These are phyloP conservation scores for Sarcocystis neurona DNA, from an alignment of 169 alveolate species.

Conservation along the genomic window DNA sequence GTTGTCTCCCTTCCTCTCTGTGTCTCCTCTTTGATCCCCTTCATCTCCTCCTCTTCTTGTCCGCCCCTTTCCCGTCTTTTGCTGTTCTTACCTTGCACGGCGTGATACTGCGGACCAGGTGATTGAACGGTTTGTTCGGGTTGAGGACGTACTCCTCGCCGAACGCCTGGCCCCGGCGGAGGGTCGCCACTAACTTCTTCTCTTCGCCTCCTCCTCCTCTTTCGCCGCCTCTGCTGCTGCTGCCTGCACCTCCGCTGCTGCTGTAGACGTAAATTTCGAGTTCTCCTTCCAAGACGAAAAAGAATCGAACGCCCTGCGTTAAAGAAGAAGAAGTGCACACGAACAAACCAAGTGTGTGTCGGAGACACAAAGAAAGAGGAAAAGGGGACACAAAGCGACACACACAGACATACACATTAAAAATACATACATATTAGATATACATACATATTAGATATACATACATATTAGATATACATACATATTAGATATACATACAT, in stretches of 20 bases:
- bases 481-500: too few relatives aligned
- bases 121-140: slow-evolving; percentile 83
- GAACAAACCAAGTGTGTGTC: neutral
- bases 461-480: too few relatives aligned
- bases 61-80: too few relatives aligned
- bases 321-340: neutral
- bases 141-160: slow-evolving; percentile 91
- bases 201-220: slow-evolving; percentile 14
- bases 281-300: slow-evolving; percentile 87
- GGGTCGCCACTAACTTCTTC: slow-evolving; percentile 47
- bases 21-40: too few relatives aligned
- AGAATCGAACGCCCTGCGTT: slow-evolving; percentile 79
- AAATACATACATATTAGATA: too few relatives aligned
- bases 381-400: too few relatives aligned
- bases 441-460: too few relatives aligned
- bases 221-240: slow-evolving; percentile 33
- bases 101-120: slow-evolving; percentile 78
- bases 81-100: slow-evolving; percentile 51
- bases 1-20: too few relatives aligned
- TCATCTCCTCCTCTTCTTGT: too few relatives aligned
- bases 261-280: slow-evolving; percentile 61
- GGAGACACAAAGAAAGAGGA: too few relatives aligned
- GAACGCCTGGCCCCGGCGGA: slow-evolving; percentile 91
- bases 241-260: neutral
- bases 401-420: too few relatives aligned